These are phyloP conservation scores for Magnusiomyces ingens DNA, from an alignment of 1,139 yeast species.

Conservation along the genomic window DNA sequence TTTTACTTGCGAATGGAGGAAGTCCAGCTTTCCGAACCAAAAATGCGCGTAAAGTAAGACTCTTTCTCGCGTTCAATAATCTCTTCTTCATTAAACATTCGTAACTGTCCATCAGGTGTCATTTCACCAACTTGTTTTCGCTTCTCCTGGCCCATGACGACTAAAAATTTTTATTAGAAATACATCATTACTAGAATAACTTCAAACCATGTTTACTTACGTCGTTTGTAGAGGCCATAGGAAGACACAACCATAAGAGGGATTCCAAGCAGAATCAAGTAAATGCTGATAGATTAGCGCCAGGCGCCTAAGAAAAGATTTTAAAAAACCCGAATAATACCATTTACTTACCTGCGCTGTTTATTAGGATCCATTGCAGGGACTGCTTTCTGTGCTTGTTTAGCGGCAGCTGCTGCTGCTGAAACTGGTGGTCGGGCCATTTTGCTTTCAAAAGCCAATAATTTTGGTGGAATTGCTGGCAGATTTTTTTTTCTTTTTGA, in stretches of 20 bases:
- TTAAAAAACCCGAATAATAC: background rate
- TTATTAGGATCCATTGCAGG: slow-evolving; percentile 11
- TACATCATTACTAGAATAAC: background rate
- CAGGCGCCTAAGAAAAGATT: background rate
- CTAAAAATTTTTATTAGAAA: slow-evolving; percentile 17
- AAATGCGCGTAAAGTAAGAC: slow-evolving; percentile 37
- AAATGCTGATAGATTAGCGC: slow-evolving; percentile 24
- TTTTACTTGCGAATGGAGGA: slow-evolving; percentile 9
- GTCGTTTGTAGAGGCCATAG: slow-evolving; percentile 32
- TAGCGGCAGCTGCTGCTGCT: slow-evolving; percentile 3
- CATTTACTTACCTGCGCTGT: slow-evolving; percentile 12
- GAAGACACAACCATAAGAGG: slow-evolving; percentile 38
- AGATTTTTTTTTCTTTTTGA: no score
- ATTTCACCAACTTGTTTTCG: slow-evolving; percentile 44
- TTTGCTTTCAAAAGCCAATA: background rate
- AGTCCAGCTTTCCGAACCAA: slow-evolving; percentile 35
- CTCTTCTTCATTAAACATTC: slow-evolving; percentile 42
- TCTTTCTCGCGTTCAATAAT: slow-evolving; percentile 33
- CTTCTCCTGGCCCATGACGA: slow-evolving; percentile 41
- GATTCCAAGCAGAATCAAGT: slow-evolving; percentile 38
- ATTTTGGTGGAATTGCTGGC: no score
- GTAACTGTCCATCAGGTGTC: slow-evolving; percentile 42
- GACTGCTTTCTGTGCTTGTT: background rate
- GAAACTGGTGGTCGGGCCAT: slow-evolving; percentile 13
- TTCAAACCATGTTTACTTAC: slow-evolving; percentile 20